These are phyloP conservation scores for Elaphomyces granulatus DNA, from an alignment of 495 filamentous ascomycete genomes.

Conservation along the genomic window DNA sequence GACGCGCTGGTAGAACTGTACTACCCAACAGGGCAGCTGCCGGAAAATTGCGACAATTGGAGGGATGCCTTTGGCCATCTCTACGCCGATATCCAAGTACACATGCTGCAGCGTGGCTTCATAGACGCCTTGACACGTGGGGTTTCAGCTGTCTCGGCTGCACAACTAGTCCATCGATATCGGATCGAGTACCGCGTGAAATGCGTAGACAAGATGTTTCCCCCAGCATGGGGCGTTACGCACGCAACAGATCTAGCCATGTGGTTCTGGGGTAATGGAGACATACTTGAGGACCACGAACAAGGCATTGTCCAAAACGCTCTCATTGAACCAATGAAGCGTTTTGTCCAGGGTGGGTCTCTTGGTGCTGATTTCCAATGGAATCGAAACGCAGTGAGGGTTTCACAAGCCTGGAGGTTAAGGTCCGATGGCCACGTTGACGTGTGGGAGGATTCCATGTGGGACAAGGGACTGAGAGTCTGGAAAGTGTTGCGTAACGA, in stretches of 20 bases:
- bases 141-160: slow-evolving; percentile 17
- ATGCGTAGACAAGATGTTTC: slow-evolving; percentile 27
- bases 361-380: slow-evolving; percentile 21
- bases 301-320: slow-evolving; percentile 22
- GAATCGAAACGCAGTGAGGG: slow-evolving; percentile 12
- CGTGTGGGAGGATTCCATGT: slow-evolving; percentile 11
- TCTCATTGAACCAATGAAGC: slow-evolving; percentile 28
- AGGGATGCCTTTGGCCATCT: slow-evolving; percentile 39
- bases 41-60: slow-evolving; percentile 19
- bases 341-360: slow-evolving; percentile 32
- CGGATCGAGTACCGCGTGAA: slow-evolving; percentile 35
- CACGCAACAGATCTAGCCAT: slow-evolving; percentile 41
- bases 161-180: slow-evolving; percentile 27
- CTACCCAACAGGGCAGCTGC: slow-evolving; percentile 24
- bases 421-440: slow-evolving; percentile 31
- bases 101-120: slow-evolving; percentile 30
- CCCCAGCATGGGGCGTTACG: slow-evolving; percentile 40
- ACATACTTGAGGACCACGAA: slow-evolving; percentile 24
- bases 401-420: slow-evolving; percentile 25
- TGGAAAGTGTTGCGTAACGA: slow-evolving; percentile 1
- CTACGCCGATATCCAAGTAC: slow-evolving; percentile 45
- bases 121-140: slow-evolving; percentile 19
- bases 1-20: slow-evolving; percentile 29
- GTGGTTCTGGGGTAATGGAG: slow-evolving; percentile 44
- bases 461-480: slow-evolving; percentile 1